phyloP scores from a whole-genome alignment of 306 rosid genomes.

The Gynostemma pentaphyllum region DNA sequence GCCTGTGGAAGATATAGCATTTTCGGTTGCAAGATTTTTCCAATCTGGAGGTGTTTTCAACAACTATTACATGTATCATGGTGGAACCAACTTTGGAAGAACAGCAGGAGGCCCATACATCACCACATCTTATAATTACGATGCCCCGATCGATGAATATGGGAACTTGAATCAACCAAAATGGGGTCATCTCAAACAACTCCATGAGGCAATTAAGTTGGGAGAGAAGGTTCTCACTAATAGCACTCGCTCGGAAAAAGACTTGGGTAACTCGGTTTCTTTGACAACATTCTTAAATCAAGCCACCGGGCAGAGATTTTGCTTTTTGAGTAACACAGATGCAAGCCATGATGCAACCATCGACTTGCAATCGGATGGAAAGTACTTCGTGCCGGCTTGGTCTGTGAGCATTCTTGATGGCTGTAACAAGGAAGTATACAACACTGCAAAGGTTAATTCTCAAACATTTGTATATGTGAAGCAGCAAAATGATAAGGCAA shows the following conservation, averaged over 20 bases:
- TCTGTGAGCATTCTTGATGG: conserved; percentile 44
- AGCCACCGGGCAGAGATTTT: conserved; percentile 25
- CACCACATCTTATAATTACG: conserved; percentile 35
- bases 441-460: conserved; percentile 45
- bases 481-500: conserved; percentile 17
- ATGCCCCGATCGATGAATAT: conserved; percentile 51
- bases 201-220: conserved; percentile 28
- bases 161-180: conserved; percentile 43
- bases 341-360: conserved; percentile 25
- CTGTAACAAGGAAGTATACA: conserved; percentile 28
- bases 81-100: conserved; percentile 46
- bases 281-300: not conserved
- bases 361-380: conserved; percentile 17
- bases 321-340: conserved; percentile 32
- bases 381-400: conserved; percentile 35
- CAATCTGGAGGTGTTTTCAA: conserved; percentile 41
- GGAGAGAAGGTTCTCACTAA: conserved; percentile 29
- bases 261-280: conserved; percentile 25
- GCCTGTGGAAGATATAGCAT: conserved; percentile 46
- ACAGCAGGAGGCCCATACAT: conserved; percentile 44
- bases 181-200: conserved; percentile 37
- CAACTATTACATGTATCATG: conserved; percentile 48
- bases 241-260: conserved; percentile 16
- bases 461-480: conserved; percentile 38
- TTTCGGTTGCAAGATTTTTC: conserved; percentile 34